Evolutionary conservation across 2,329 filamentous ascomycete genomes (phyloP).

Genomic region (Colletotrichum sp.): DNA sequence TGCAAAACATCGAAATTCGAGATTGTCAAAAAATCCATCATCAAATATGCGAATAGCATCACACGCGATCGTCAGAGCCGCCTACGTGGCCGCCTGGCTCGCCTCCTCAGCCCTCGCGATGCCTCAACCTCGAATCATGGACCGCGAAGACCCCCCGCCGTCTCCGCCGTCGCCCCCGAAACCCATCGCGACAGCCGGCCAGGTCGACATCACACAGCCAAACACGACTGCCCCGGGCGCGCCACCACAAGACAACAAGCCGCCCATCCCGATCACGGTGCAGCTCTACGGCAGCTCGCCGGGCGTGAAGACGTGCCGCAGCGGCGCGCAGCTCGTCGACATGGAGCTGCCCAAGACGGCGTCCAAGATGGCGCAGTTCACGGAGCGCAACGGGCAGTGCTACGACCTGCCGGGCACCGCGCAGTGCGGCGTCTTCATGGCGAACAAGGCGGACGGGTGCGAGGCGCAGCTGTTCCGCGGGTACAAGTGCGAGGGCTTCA

Average conservation of each 20-base stretch:
- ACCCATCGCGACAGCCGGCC: slow-evolving; percentile 7
- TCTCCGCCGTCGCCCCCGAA: not conserved
- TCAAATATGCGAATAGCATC: slow-evolving; percentile 9
- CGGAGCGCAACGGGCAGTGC: slow-evolving; percentile 7
- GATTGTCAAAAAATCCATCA: not conserved
- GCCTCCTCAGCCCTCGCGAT: not conserved
- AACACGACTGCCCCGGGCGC: not conserved
- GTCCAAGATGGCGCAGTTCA: not conserved
- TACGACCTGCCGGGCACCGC: slow-evolving; percentile 9
- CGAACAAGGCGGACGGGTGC: slow-evolving; percentile 18
- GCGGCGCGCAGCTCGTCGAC: not conserved
- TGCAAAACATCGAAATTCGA: not conserved
- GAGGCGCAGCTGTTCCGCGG: slow-evolving; percentile 16
- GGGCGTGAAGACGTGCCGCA: slow-evolving; percentile 11
- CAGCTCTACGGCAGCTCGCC: slow-evolving; percentile 12
- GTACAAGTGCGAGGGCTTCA: not conserved
- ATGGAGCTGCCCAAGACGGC: slow-evolving; percentile 1
- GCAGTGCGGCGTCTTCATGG: slow-evolving; percentile 15
- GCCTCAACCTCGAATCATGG: not conserved
- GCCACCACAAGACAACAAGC: not conserved
- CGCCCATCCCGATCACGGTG: slow-evolving; percentile 10
- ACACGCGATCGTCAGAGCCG: not conserved
- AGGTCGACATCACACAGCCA: slow-evolving; percentile 1
- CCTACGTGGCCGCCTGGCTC: not conserved
- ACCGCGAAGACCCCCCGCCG: slow-evolving; percentile 6